These are phyloP conservation scores for Diversispora eburnea DNA, from an alignment of 192 early-diverging fungal genomes.

Conservation along the genomic window DNA sequence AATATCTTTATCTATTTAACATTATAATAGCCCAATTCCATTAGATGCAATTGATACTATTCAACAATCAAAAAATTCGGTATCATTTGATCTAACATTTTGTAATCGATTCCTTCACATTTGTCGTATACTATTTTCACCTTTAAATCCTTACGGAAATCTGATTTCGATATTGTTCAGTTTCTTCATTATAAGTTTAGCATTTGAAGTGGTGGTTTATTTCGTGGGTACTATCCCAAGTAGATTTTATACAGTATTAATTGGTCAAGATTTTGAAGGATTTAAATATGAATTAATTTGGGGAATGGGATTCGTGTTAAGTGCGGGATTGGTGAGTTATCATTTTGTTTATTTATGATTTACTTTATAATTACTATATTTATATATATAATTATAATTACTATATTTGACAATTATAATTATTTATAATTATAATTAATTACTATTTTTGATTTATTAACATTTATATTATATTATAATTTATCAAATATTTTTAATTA, in stretches of 20 bases:
- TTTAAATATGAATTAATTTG: conserved; percentile 58
- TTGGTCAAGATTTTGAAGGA: conserved; percentile 53
- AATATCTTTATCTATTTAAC: neutral
- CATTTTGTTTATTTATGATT: too few relatives aligned
- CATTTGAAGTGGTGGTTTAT: conserved; percentile 58
- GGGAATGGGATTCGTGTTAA: conserved; percentile 53
- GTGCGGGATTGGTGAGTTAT: conserved; percentile 56
- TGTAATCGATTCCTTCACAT: conserved; percentile 11
- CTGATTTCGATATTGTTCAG: conserved; percentile 41
- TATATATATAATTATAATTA: too few relatives aligned
- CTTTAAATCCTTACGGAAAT: conserved; percentile 28
- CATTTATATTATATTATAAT: conserved; percentile 20
- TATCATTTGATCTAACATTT: conserved; percentile 22
- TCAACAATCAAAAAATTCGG: conserved; percentile 1
- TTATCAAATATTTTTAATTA: conserved; percentile 1
- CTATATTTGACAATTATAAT: too few relatives aligned
- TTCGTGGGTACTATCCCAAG: conserved; percentile 69
- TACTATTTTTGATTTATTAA: neutral
- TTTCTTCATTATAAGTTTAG: conserved; percentile 41
- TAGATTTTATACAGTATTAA: conserved; percentile 71
- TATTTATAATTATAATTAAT: too few relatives aligned
- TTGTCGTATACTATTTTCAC: conserved; percentile 11
- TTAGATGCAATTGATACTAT: neutral
- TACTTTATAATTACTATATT: neutral
- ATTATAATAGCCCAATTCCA: neutral